Conservation (phyloP, 306 rosid genomes). For the Corylus heterophylla region DNA sequence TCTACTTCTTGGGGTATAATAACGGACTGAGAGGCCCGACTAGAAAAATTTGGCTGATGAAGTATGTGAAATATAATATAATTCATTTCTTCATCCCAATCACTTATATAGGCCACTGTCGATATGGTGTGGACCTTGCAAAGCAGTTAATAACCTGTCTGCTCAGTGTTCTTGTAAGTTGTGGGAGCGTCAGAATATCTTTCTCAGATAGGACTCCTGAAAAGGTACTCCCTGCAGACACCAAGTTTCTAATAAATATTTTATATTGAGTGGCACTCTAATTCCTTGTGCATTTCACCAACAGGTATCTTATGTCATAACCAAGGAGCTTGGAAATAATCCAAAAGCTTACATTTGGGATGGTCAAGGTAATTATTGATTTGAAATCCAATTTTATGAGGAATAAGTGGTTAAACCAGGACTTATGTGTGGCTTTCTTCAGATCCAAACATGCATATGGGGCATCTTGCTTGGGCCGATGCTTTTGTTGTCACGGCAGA, state of each 20-base stretch:
- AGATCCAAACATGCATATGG: conserved; percentile 86
- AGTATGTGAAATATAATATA: neutral
- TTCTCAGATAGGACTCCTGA: conserved; percentile 82
- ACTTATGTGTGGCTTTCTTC: conserved; percentile 28
- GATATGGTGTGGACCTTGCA: conserved; percentile 83
- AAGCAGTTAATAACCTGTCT: conserved; percentile 68
- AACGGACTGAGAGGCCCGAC: too few species aligned
- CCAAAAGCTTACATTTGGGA: conserved; percentile 85
- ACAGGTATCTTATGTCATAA: conserved; percentile 63
- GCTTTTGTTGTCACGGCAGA: conserved; percentile 93
- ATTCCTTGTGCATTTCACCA: conserved; percentile 9
- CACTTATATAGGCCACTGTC: conserved; percentile 62
- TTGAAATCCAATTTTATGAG: conserved; percentile 20
- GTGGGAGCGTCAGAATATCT: conserved; percentile 92
- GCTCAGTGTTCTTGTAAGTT: conserved; percentile 66
- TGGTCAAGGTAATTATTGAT: conserved; percentile 61
- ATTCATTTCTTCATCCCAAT: conserved; percentile 4
- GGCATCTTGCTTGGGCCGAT: conserved; percentile 94
- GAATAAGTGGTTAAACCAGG: conserved; percentile 16
- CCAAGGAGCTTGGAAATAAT: conserved; percentile 73
- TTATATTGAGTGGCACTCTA: conserved; percentile 1
- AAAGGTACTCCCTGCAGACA: conserved; percentile 48
- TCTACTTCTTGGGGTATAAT: too few species aligned
- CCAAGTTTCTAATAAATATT: conserved; percentile 2
- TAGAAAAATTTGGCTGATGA: neutral